Base-by-base conservation (phyloP, 805 yeast species). In the Dipodascus geniculatus region DNA sequence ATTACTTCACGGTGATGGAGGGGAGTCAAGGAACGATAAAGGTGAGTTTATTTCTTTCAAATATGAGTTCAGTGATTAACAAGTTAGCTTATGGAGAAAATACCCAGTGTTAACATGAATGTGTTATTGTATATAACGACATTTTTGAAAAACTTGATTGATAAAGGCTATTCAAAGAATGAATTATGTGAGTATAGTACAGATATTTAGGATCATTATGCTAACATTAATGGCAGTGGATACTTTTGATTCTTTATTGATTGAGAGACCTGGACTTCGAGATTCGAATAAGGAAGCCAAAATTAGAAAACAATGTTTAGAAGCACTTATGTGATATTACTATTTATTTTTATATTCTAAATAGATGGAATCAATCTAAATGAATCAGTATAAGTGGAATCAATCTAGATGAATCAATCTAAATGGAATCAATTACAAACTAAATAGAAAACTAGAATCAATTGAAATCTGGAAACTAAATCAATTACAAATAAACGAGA, bases 21-120 rank as follows among this genome's bases (percentile, higher is more conserved):
- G 66, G 62, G 8, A n/a, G 20, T n/a, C 14, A 4, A n/a, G 44
- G 44, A 4, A 16, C 20, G 4, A 16, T 38, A 9, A 38, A 38
- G 14, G 44, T 38, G 44, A 38, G 44, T 38, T 11, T n/a, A 38
- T 38, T 3, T 38, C 14, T 9, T 38, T 38, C 49, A 64, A 68
- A 33, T 59, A 67, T 50, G 65, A 68, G 17, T 58, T 60, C 48
- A 20, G 8, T 42, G 14, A 42, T 8, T 17, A 9, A 9, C 8
- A 3, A 4, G 3, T 6, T 22, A 47, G 49, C 57, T 74, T 3
- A 55, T 74, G 44, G 78, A 74, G 48, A 64, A 60, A 2, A 55
- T 74, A 4, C 75, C 76, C 6, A 65, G 73, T 2, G 60, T 71
- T 42, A 68, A 74, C 51, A 72, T 73, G 28, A 74, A 74, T 54